Conservation (phyloP, 768 basidiomycete genomes). For the Krasilnikovozyma curviuscula region DNA sequence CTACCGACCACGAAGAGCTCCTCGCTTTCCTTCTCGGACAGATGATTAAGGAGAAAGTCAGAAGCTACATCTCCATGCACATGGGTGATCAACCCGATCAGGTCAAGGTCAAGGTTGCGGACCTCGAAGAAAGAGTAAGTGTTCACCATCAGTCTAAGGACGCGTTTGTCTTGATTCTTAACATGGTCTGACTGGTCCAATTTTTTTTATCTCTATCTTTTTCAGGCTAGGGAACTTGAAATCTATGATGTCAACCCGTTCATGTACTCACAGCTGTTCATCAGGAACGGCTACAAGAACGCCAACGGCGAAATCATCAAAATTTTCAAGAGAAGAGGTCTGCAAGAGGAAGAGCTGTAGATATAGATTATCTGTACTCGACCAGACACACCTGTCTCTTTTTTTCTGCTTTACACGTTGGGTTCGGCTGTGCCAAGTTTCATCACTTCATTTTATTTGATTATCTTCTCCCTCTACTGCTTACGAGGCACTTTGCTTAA, state of each 20-base stretch:
- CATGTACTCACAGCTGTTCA: constrained; percentile 63
- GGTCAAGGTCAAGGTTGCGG: constrained; percentile 53
- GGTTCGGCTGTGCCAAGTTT: background rate
- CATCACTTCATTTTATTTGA: background rate
- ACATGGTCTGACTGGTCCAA: background rate
- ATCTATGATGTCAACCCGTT: constrained; percentile 80
- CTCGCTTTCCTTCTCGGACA: constrained; percentile 85
- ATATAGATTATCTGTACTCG: background rate
- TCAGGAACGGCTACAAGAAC: constrained; percentile 69
- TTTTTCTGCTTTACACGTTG: background rate
- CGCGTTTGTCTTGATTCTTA: background rate
- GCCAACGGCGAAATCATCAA: constrained; percentile 11
- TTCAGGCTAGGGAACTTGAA: constrained; percentile 84
- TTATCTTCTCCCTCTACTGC: too few species aligned
- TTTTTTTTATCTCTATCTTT: background rate
- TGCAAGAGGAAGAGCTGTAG: constrained; percentile 3
- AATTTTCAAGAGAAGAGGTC: constrained; percentile 2
- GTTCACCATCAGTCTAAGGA: background rate
- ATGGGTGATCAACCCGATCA: constrained; percentile 54
- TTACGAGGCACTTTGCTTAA: too few species aligned
- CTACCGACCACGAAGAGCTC: constrained; percentile 87
- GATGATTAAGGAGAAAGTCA: constrained; percentile 59
- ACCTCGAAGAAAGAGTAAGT: constrained; percentile 71
- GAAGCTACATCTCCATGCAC: constrained; percentile 4
- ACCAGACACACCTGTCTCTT: background rate